Evolutionary conservation across 1,139 yeast species (phyloP).

Genomic region (Geotrichum aggregatum): DNA sequence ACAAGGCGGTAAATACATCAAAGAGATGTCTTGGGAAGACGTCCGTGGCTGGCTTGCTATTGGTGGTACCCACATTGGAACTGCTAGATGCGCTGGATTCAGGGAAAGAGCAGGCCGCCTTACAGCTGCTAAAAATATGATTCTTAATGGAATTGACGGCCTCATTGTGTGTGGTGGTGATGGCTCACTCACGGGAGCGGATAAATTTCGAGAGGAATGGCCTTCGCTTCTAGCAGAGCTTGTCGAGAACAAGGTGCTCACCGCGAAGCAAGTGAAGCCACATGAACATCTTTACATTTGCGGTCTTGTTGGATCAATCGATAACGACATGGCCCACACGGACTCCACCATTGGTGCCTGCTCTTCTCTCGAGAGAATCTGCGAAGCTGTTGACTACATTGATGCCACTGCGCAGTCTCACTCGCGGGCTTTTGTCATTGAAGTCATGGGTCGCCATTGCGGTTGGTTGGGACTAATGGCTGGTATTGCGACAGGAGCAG

Average conservation of each 20-base stretch:
- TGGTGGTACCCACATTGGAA: slow-evolving; percentile 95
- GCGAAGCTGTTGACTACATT: slow-evolving; percentile 89
- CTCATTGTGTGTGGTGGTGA: slow-evolving; percentile 98
- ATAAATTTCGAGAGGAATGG: slow-evolving; percentile 90
- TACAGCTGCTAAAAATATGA: slow-evolving; percentile 75
- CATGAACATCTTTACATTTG: slow-evolving; percentile 79
- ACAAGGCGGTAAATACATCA: slow-evolving; percentile 68
- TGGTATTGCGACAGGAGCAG: slow-evolving; percentile 94
- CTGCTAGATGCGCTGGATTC: slow-evolving; percentile 87
- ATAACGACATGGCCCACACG: slow-evolving; percentile 94
- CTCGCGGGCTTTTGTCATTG: slow-evolving; percentile 94
- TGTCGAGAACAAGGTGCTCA: slow-evolving; percentile 49
- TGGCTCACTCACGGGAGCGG: slow-evolving; percentile 97
- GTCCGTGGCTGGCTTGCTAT: slow-evolving; percentile 87
- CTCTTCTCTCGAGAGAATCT: slow-evolving; percentile 88
- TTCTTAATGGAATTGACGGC: slow-evolving; percentile 88
- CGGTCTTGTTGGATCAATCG: slow-evolving; percentile 95
- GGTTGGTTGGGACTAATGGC: slow-evolving; percentile 98
- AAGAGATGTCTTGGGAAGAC: slow-evolving; percentile 82
- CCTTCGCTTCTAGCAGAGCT: slow-evolving; percentile 76
- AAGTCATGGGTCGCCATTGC: slow-evolving; percentile 98
- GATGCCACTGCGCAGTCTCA: slow-evolving; percentile 97
- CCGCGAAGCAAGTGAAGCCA: slow-evolving; percentile 53
- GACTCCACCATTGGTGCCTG: slow-evolving; percentile 96
- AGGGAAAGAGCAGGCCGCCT: slow-evolving; percentile 81